Evolutionary conservation across 1,284 basidiomycete species (phyloP), one percentile per base, ranked within the genome.

Genomic region (Malassezia equina): DNA sequence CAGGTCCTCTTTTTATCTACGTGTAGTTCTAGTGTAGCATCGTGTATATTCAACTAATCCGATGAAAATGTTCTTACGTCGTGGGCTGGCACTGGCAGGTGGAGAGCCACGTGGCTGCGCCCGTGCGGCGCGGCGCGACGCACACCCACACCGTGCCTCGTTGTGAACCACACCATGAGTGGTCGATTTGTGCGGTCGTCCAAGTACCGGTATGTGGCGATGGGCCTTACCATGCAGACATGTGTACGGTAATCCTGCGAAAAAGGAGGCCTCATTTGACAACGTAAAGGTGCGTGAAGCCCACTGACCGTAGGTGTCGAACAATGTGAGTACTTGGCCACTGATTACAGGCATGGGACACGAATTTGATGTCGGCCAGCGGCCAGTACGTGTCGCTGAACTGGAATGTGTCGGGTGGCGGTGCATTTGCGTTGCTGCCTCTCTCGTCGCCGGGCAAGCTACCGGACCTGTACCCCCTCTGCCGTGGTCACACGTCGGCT

Each of bases 391-490:
- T 94, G 67, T 85, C 85, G 52, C 77, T 96, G 59, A 96, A 96
- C 81, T 96, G 90, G 89, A 88, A 90, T 76, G 83, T 69, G 21
- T 88, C 89, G 0, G 93, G 93, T 27, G 93, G 93, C 23, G 93
- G 93, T 52, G 93, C 93, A 1, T 96, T 96, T 73, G 86, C 85
- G 19, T 84, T 98, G 68, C 79, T 95, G 11, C 93, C 93, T 0
- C 78, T 88, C 29, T 62, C 67, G 31, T 55, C 63, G 15, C 69
- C 72, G 0, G 77, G 77, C 48, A 78, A 91, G 76, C 81, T 96
- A 28, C 91, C 90, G 3, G 93, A 98, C 72, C 82, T 86, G 65
- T 82, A 95, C 51, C 93, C 93, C 0, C 82, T 98, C 45, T 90
- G 89, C 23, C 84, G 93, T 55, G 86, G 85, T 28, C 81, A 82